Percentiles rank a stretch among this genome's conserved stretches.
These are phyloP conservation scores for Conticribra weissflogii DNA, from an alignment of 108 stramenopile species.

Conservation along the genomic window DNA sequence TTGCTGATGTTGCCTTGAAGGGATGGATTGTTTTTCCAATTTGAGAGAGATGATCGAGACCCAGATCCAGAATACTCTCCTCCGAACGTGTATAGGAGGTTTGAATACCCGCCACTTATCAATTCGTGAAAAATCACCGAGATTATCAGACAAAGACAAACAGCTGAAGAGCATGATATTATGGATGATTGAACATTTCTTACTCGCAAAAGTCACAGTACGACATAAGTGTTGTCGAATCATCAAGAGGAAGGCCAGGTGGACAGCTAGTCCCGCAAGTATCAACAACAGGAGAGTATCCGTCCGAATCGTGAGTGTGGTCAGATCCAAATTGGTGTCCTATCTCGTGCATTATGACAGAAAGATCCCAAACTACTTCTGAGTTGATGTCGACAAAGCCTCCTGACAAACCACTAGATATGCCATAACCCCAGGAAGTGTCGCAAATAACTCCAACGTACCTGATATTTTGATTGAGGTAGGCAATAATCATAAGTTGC, in stretches of 20 bases:
- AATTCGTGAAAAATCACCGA: too few species aligned
- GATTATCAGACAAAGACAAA: too few species aligned
- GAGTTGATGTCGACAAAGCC: not conserved
- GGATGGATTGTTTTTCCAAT: not conserved
- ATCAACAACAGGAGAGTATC: slow-evolving; percentile 10
- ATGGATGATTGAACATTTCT: too few species aligned
- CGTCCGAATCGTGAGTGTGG: not conserved
- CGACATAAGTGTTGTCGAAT: slow-evolving; percentile 18
- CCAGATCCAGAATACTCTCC: not conserved
- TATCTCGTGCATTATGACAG: not conserved
- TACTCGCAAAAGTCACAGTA: slow-evolving; percentile 12
- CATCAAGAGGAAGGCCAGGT: slow-evolving; percentile 4
- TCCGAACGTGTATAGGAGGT: not conserved
- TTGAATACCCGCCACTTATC: not conserved
- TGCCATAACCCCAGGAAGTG: not conserved
- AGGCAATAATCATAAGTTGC: too few species aligned
- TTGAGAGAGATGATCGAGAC: not conserved
- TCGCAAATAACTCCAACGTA: not conserved
- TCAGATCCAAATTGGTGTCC: not conserved
- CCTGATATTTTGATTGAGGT: too few species aligned
- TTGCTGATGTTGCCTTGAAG: not conserved
- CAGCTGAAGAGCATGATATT: too few species aligned
- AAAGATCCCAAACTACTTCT: not conserved
- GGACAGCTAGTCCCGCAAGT: slow-evolving; percentile 15
- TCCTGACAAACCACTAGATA: not conserved